Percentiles rank a stretch among this genome's conserved stretches.
phyloP scores from a whole-genome alignment of 768 basidiomycete species.

The Rhizopogon vulgaris region DNA sequence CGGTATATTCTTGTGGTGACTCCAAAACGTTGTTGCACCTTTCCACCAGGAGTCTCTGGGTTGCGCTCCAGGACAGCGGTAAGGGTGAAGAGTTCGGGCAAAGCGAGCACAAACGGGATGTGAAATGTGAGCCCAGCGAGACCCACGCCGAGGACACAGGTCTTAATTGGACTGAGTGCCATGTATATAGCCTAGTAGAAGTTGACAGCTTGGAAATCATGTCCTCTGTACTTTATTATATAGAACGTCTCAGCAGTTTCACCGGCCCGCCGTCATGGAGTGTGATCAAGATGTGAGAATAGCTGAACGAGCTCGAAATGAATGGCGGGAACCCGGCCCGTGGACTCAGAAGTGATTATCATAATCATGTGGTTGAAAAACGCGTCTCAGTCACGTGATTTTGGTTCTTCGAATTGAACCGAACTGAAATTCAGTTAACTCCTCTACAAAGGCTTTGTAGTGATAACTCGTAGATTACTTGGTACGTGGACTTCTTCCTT shows the following conservation, averaged over 20 bases:
- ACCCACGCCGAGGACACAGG: constrained; percentile 73
- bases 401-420: constrained; percentile 7
- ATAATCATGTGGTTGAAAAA: too few species aligned
- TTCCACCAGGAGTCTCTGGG: constrained; percentile 53
- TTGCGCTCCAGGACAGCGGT: constrained; percentile 73
- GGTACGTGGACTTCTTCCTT: background rate
- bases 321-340: background rate
- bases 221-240: constrained; percentile 1
- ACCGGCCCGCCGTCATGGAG: constrained; percentile 5
- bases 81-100: constrained; percentile 64
- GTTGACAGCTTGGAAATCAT: background rate
- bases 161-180: constrained; percentile 45
- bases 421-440: too few species aligned
- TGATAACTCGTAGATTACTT: background rate
- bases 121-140: constrained; percentile 77
- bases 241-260: background rate
- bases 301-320: too few species aligned
- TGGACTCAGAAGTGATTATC: too few species aligned
- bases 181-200: constrained; percentile 1
- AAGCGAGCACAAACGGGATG: constrained; percentile 67
- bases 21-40: constrained; percentile 61
- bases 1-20: constrained; percentile 51
- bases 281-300: constrained; percentile 6
- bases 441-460: background rate
- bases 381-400: background rate